Evolutionary conservation across 192 early-diverging fungal species (phyloP).

Genomic region (Oehlia diaphana): DNA sequence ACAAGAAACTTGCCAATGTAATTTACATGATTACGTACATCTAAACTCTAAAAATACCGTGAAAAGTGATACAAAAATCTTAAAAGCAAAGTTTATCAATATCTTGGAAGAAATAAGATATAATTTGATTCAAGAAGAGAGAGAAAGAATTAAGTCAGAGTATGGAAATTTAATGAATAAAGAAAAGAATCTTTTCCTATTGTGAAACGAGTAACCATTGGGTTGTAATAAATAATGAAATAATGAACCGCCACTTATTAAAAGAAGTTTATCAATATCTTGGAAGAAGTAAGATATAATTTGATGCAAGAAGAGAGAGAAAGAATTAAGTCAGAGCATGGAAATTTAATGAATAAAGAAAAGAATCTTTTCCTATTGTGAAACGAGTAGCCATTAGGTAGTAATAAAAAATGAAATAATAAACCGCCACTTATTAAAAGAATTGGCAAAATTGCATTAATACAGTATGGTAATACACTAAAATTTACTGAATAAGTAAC

Average conservation of each 20-base stretch:
- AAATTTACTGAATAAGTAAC: no score
- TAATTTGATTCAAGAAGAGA: not conserved
- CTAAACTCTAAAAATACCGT: not conserved
- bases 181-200: no score
- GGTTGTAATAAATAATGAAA: no score
- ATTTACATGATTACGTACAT: not conserved
- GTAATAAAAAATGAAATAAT: no score
- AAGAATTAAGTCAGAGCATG: not conserved
- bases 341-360: not conserved
- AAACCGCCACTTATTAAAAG: no score
- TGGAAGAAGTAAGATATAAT: not conserved
- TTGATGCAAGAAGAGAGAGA: not conserved
- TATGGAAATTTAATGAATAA: not conserved
- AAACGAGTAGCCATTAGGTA: no score
- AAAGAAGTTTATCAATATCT: not conserved
- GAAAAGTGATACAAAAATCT: not conserved
- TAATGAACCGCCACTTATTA: no score
- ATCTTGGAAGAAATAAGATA: not conserved
- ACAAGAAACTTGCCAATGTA: not conserved
- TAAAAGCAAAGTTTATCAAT: not conserved
- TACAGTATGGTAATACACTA: no score
- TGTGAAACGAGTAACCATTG: no score
- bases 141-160: not conserved
- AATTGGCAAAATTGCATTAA: no score
- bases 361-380: no score